Evolutionary conservation across 2,329 filamentous ascomycete genomes (phyloP), one percentile per base, ranked within the genome.

Genomic region (Gremmenia infestans): DNA sequence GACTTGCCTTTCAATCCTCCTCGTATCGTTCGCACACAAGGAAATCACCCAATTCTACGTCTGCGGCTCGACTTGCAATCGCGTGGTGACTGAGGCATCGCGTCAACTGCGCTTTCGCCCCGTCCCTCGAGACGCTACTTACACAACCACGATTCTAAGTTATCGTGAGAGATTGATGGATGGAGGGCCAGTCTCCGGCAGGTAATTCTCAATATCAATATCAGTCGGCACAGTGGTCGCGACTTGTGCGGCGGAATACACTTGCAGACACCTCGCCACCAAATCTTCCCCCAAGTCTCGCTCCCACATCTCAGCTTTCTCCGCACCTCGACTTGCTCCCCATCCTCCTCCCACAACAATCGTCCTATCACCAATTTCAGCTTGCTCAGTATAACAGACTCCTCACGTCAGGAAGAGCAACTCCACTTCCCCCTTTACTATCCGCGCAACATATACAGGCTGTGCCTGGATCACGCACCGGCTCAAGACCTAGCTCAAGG

Each of bases 331-430:
- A 83, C 60, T 73, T 82, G 57, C 73, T 82, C 28, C 81, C 82
- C 37, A 76, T 82, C 60, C 72, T 83, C 63, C 63, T 83, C 56
- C 81, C 81, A 15, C 81, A 83, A 60, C 81, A 85, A 61, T 74
- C 78, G 36, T 81, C 77, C 43, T 73, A 81, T 60, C 82, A 83
- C 71, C 80, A 85, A 66, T 81, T 80, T 53, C 81, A 84, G 71
- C 78, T 87, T 54, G 76, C 82, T 51, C 78, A 85, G 63, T 86
- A 86, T 76, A 86, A 86, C 71, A 81, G 80, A 67, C 81, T 86
- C 68, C 78, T 86, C 63, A 81, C 82, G 52, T 78, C 81, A 59
- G 72, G 72, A 32, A 62, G 65, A 58, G 58, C 54, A 14, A 79
- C 79, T 63, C 79, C 81, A 65, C 71, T 82, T 58, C 76, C 80